Percentiles rank a stretch among this genome's conserved stretches.
These are phyloP conservation scores for Danielia oregonensis DNA, from an alignment of 805 yeast genomes.

Conservation along the genomic window DNA sequence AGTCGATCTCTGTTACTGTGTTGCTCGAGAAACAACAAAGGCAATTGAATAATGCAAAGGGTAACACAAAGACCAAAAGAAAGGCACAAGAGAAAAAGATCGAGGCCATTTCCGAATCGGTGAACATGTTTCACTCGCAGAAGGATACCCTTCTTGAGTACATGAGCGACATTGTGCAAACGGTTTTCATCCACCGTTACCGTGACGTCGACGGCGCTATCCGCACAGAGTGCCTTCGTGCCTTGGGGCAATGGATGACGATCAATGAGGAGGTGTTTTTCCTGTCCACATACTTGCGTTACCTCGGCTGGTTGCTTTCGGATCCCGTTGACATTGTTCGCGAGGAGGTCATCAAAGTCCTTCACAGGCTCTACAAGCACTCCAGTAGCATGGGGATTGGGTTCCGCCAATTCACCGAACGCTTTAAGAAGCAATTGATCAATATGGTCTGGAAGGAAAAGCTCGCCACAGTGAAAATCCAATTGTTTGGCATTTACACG, in stretches of 20 bases:
- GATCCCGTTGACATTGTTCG: conserved; percentile 63
- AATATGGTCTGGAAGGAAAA: conserved; percentile 48
- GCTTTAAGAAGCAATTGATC: conserved; percentile 62
- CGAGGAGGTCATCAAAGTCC: conserved; percentile 55
- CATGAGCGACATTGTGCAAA: conserved; percentile 61
- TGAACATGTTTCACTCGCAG: conserved; percentile 36
- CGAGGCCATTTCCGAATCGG: conserved; percentile 43
- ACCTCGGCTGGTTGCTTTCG: conserved; percentile 82
- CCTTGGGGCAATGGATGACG: conserved; percentile 71
- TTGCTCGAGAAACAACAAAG: conserved; percentile 42
- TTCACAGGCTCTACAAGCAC: conserved; percentile 47
- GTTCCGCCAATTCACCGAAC: conserved; percentile 72
- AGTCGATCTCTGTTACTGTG: conserved; percentile 34
- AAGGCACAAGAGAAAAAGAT: conserved; percentile 39
- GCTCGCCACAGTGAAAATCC: conserved; percentile 51
- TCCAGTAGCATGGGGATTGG: conserved; percentile 45
- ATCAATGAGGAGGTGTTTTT: conserved; percentile 66
- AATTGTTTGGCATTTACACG: conserved; percentile 48
- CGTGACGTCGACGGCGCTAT: conserved; percentile 74
- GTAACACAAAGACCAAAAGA: conserved; percentile 25
- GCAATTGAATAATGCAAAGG: conserved; percentile 34
- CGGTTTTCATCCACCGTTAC: conserved; percentile 71
- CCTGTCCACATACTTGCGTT: conserved; percentile 66
- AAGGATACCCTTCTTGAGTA: conserved; percentile 52
- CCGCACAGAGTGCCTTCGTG: conserved; percentile 62